phyloP scores from a whole-genome alignment of 495 filamentous ascomycete species.

The Cercophora newfieldiana region DNA sequence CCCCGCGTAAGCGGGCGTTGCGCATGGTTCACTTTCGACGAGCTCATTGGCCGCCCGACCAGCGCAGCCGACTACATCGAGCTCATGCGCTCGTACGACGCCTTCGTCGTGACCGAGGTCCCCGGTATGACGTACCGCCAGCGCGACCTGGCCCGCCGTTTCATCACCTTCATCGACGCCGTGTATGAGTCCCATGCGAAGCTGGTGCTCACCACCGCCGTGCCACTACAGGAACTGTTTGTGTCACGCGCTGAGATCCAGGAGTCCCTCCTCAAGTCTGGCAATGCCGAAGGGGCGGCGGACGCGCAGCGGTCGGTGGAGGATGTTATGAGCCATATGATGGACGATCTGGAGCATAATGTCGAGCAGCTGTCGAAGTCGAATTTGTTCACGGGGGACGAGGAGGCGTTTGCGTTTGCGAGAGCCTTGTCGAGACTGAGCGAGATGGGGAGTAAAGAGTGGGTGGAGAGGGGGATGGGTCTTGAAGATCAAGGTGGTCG shows the following conservation, averaged over 20 bases:
- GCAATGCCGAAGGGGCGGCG: slow-evolving; percentile 18
- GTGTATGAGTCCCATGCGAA: slow-evolving; percentile 89
- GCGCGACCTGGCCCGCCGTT: slow-evolving; percentile 86
- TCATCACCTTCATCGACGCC: slow-evolving; percentile 97
- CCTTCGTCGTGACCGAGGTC: slow-evolving; percentile 87
- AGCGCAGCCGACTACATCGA: slow-evolving; percentile 95
- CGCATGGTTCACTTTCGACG: slow-evolving; percentile 85
- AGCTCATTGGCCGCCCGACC: slow-evolving; percentile 83
- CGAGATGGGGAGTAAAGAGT: slow-evolving; percentile 93
- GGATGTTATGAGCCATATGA: slow-evolving; percentile 82
- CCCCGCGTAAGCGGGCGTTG: slow-evolving; percentile 84
- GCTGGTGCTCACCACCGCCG: slow-evolving; percentile 85
- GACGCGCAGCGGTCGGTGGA: slow-evolving; percentile 54
- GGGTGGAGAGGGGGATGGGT: slow-evolving; percentile 87
- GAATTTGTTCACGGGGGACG: slow-evolving; percentile 88
- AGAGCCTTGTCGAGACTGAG: slow-evolving; percentile 78
- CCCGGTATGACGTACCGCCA: slow-evolving; percentile 85
- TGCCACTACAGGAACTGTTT: slow-evolving; percentile 83
- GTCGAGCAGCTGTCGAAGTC: slow-evolving; percentile 83
- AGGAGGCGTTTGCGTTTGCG: slow-evolving; percentile 95
- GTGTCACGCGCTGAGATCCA: slow-evolving; percentile 76
- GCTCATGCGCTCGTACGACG: slow-evolving; percentile 83
- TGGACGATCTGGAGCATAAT: slow-evolving; percentile 90
- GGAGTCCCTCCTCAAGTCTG: slow-evolving; percentile 47
- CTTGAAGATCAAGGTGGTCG: slow-evolving; percentile 58